Conservation (phyloP, 768 basidiomycete genomes). For the Cubamyces lactineus region DNA sequence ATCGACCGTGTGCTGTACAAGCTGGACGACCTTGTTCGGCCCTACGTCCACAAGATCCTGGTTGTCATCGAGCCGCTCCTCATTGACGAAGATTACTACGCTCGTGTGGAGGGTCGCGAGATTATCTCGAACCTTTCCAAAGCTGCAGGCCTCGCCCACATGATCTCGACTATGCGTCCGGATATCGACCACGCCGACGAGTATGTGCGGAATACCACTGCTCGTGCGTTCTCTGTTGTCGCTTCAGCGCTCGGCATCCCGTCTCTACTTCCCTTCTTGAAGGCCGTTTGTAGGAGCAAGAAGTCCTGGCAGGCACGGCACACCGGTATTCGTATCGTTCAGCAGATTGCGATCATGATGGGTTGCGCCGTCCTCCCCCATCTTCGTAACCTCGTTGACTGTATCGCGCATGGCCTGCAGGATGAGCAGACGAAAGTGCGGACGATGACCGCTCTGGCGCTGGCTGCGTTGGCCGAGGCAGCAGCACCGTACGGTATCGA, state of each 20-base stretch:
- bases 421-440: constrained; percentile 97
- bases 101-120: constrained; percentile 97
- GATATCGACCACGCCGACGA: constrained; percentile 99
- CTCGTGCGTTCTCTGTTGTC: constrained; percentile 97
- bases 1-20: constrained; percentile 99
- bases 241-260: constrained; percentile 99
- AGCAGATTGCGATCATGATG: constrained; percentile 99
- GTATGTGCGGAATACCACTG: constrained; percentile 98
- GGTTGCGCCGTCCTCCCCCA: constrained; percentile 98
- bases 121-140: constrained; percentile 99
- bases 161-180: constrained; percentile 99
- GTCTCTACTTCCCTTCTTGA: constrained; percentile 95
- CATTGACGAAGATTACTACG: constrained; percentile 97
- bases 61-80: constrained; percentile 99
- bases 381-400: constrained; percentile 93
- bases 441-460: constrained; percentile 91
- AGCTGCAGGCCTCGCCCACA: constrained; percentile 97
- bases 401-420: constrained; percentile 89
- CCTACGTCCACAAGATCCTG: constrained; percentile 99
- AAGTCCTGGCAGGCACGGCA: constrained; percentile 99
- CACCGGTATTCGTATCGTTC: constrained; percentile 98
- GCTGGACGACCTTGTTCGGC: constrained; percentile 96
- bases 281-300: constrained; percentile 97
- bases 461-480: constrained; percentile 96
- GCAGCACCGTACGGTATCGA: constrained; percentile 99